Percentiles rank a stretch among this genome's conserved stretches.
phyloP scores from a whole-genome alignment of 129 eudicot species.

The Centella asiatica region DNA sequence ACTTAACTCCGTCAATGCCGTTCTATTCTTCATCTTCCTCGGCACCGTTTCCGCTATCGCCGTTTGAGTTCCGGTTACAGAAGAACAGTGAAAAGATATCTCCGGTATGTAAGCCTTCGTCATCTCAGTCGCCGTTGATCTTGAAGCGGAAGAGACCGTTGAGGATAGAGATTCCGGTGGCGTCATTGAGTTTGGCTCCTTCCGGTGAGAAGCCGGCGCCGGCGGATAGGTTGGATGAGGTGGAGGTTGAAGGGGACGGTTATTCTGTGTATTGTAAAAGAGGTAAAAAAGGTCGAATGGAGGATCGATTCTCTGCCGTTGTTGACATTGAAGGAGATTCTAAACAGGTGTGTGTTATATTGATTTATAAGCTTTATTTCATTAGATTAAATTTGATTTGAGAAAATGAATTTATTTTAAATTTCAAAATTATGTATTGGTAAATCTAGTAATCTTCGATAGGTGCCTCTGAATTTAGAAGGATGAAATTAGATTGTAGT shows the following conservation, averaged over 20 bases:
- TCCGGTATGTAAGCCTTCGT: constrained; percentile 11
- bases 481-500: no score
- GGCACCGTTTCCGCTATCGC: constrained; percentile 16
- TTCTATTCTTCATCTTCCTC: constrained; percentile 25
- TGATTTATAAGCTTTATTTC: no score
- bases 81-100: constrained; percentile 13
- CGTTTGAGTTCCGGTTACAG: constrained; percentile 16
- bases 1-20: constrained; percentile 15
- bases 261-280: constrained; percentile 65
- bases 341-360: constrained; percentile 49
- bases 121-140: constrained; percentile 17
- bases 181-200: constrained; percentile 20
- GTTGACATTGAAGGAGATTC: constrained; percentile 47
- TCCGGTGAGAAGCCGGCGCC: constrained; percentile 16
- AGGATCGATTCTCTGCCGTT: constrained; percentile 61
- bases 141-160: constrained; percentile 73
- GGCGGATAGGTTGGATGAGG: constrained; percentile 40
- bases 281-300: constrained; percentile 62
- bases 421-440: no score
- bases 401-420: no score
- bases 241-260: constrained; percentile 57
- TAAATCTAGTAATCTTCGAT: no score
- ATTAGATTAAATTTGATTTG: no score
- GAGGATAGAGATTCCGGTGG: constrained; percentile 52
- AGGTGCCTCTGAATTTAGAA: no score